Base-by-base conservation (phyloP, 2,329 filamentous ascomycete species). In the Aureobasidium pullulans region DNA sequence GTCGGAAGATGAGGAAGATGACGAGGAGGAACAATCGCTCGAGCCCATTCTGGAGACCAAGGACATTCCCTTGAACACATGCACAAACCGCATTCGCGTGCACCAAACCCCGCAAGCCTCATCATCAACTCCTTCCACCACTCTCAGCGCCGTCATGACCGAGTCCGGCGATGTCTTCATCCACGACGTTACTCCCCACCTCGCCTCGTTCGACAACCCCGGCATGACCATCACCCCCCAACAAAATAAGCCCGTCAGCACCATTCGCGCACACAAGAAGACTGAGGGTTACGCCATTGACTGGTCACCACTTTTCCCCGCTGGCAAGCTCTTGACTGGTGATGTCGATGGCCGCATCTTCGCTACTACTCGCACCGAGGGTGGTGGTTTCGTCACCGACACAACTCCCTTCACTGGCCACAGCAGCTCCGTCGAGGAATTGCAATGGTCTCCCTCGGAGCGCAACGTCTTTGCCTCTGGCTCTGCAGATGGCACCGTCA, bases 371-470 rank as follows among this genome's bases (percentile, higher is more conserved):
- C 83, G 90, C 60, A 92, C 87, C 53, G 89, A 94, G 69, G 90
- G 89, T 61, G 94, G 92, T 56, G 88, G 89, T 63, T 97, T 91
- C 81, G 87, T 89, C 16, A 96, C 91, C 5, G 92, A 96, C 72
- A 89, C 83, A 11, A 83, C 88, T 44, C 80, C 93, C 1, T 96
- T 95, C 76, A 84, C 84, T 23, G 93, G 92, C 53, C 94, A 99
- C 77, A 82, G 81, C 8, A 84, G 86, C 69, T 93, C 89, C 54
- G 85, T 99, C 15, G 94, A 99, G 77, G 94, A 99, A 71, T 79
- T 99, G 29, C 93, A 97, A 74, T 99, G 94, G 94, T 96, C 90
- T 54, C 94, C 94, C 0, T 89, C 86, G 16, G 94, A 99, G 76
- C 85, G 85, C 63, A 92, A 91, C 62, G 94, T 97, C 31, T 99